phyloP scores from a whole-genome alignment of 495 filamentous ascomycete genomes.

The Tuber umbilicatum region DNA sequence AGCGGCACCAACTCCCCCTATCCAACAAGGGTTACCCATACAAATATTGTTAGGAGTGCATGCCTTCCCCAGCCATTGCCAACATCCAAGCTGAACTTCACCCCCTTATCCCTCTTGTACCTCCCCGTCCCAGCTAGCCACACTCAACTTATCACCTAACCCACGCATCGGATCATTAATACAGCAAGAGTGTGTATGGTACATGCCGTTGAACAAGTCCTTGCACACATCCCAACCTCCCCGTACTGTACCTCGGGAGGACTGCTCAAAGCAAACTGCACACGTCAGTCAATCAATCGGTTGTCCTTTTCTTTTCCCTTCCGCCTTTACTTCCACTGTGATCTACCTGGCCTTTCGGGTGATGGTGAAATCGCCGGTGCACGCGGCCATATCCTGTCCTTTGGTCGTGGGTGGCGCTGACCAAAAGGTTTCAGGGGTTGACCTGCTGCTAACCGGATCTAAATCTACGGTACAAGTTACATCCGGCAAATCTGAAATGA shows the following conservation, averaged over 20 bases:
- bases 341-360: background rate
- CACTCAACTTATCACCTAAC: background rate
- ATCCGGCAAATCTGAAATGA: background rate
- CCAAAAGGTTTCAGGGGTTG: background rate
- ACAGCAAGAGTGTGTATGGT: background rate
- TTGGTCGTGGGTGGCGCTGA: background rate
- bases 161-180: background rate
- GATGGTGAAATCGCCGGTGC: background rate
- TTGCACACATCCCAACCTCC: background rate
- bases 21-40: background rate
- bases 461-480: background rate
- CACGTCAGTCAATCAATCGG: background rate
- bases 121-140: slow-evolving; percentile 4
- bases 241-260: background rate
- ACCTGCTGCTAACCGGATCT: background rate
- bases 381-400: background rate
- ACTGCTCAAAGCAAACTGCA: background rate
- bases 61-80: background rate
- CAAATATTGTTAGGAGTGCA: background rate
- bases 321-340: background rate
- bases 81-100: background rate
- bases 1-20: background rate
- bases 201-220: background rate
- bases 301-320: background rate
- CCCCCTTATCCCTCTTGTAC: slow-evolving; percentile 1